phyloP scores from a whole-genome alignment of 2,329 filamentous ascomycete genomes.

The Aspergillus clavatus region DNA sequence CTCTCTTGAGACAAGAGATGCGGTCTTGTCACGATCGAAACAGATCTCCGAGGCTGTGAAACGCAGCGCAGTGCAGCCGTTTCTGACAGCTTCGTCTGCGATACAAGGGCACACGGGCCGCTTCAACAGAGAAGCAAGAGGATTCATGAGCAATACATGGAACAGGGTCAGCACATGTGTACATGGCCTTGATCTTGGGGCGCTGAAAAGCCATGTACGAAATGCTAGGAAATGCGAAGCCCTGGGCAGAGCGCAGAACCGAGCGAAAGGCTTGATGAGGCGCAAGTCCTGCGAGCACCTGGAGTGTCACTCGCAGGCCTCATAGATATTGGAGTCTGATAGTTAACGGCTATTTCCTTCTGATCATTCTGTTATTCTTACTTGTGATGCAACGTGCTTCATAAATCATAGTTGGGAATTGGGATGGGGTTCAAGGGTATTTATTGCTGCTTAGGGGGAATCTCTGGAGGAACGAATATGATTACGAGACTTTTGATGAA shows the following conservation, averaged over 20 bases:
- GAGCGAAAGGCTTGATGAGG: conserved; percentile 28
- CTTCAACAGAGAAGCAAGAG: conserved; percentile 25
- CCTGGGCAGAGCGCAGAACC: conserved; percentile 33
- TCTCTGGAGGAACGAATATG: no score
- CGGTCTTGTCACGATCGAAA: conserved; percentile 30
- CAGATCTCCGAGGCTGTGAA: conserved; percentile 31
- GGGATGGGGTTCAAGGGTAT: neutral
- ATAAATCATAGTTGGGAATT: neutral
- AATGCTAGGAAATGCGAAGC: conserved; percentile 24
- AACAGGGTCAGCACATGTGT: conserved; percentile 22
- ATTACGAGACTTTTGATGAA: no score
- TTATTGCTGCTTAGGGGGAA: no score
- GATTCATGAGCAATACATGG: conserved; percentile 27
- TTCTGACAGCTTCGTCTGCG: conserved; percentile 27
- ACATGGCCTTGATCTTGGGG: conserved; percentile 19
- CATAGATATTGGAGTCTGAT: neutral
- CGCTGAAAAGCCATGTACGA: conserved; percentile 26
- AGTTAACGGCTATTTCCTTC: neutral
- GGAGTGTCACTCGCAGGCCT: conserved; percentile 5
- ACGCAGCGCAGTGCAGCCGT: conserved; percentile 27
- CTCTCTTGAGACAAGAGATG: conserved; percentile 18
- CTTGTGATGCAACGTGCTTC: neutral
- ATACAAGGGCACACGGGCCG: conserved; percentile 27
- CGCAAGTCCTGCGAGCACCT: conserved; percentile 13
- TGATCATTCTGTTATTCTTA: neutral